phyloP scores from a whole-genome alignment of 1,139 yeast species.

The Petasospora fabianii region DNA sequence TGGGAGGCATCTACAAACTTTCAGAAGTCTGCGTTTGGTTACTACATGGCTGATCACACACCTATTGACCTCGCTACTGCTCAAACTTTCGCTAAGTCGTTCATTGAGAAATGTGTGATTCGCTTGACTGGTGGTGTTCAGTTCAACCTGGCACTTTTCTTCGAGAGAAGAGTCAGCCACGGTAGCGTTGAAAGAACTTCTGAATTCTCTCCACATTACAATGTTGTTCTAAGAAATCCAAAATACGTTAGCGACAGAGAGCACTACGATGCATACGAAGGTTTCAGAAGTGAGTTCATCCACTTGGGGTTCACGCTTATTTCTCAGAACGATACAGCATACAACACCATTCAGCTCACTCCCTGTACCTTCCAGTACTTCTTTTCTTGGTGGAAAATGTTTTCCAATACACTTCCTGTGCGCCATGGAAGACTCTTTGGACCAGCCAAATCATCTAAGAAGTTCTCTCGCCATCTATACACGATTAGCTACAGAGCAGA shows the following conservation, averaged over 20 bases:
- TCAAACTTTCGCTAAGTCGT: conserved; percentile 23
- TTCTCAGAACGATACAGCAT: conserved; percentile 44
- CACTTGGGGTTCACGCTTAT: conserved; percentile 73
- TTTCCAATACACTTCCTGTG: conserved; percentile 74
- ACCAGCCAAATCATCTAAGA: conserved; percentile 40
- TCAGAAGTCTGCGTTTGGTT: conserved; percentile 48
- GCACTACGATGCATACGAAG: conserved; percentile 69
- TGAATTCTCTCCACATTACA: conserved; percentile 66
- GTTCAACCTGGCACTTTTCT: conserved; percentile 54
- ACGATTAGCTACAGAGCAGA: conserved; percentile 79
- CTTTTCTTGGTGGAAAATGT: conserved; percentile 78
- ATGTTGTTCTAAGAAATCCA: conserved; percentile 63
- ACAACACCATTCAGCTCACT: conserved; percentile 72
- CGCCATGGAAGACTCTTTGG: conserved; percentile 69
- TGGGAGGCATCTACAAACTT: conserved; percentile 41
- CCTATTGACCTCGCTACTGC: conserved; percentile 21
- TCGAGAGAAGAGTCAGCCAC: conserved; percentile 45
- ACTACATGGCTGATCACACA: conserved; percentile 39
- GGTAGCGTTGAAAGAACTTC: conserved; percentile 41
- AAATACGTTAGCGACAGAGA: conserved; percentile 43
- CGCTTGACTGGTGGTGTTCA: conserved; percentile 58
- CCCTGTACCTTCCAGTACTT: conserved; percentile 69
- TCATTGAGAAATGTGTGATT: conserved; percentile 52
- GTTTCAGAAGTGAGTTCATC: conserved; percentile 73
- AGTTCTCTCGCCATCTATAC: conserved; percentile 73